These are phyloP conservation scores for Thielaviopsis populi DNA, from an alignment of 2,329 filamentous ascomycete genomes.

Conservation along the genomic window DNA sequence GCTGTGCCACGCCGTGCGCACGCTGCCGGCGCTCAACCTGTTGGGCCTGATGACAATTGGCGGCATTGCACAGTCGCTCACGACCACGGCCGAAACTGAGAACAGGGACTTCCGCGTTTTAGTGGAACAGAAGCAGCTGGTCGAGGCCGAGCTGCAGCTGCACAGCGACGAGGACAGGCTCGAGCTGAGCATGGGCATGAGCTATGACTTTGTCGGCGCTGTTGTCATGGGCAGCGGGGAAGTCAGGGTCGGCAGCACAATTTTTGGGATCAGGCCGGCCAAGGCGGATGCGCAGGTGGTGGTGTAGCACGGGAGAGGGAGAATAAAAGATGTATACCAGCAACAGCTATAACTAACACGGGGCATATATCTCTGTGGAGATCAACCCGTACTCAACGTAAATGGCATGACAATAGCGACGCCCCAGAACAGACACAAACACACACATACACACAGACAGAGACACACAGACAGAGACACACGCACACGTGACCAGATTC, in stretches of 20 bases:
- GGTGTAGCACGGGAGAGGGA: constrained; percentile 23
- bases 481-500: no score
- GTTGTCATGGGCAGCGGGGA: constrained; percentile 71
- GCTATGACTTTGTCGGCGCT: constrained; percentile 84
- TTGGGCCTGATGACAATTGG: constrained; percentile 94
- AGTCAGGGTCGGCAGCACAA: constrained; percentile 83
- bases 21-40: constrained; percentile 59
- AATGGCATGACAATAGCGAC: background rate
- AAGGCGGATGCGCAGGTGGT: constrained; percentile 64
- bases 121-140: constrained; percentile 52
- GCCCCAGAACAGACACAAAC: constrained; percentile 2
- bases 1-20: constrained; percentile 56
- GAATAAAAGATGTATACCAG: background rate
- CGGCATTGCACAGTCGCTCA: constrained; percentile 72
- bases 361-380: background rate
- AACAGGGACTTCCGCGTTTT: constrained; percentile 79
- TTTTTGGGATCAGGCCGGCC: constrained; percentile 71
- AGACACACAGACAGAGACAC: no score
- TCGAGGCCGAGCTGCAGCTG: constrained; percentile 38
- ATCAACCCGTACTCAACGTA: background rate
- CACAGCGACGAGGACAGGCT: constrained; percentile 32
- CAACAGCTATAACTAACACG: background rate
- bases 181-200: constrained; percentile 98
- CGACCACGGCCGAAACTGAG: constrained; percentile 56
- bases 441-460: background rate